Base-by-base conservation (phyloP, 371 early-diverging fungal species). In the Apophysomyces variabilis region DNA sequence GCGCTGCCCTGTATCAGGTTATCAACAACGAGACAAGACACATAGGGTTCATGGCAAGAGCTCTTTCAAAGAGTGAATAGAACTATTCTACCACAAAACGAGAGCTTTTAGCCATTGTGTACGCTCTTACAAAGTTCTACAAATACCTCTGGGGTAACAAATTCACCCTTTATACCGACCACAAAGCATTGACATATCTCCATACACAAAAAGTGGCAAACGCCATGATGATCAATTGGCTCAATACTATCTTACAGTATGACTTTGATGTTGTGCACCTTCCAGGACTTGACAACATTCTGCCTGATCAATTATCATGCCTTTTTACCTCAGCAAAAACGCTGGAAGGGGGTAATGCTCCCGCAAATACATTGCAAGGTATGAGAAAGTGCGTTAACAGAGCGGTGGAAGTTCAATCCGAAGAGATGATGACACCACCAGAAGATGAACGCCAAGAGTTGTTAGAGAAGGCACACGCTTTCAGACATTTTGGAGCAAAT, bases 211-310 rank as follows among this genome's bases (percentile, higher is more conserved):
- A 69, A 41, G 39, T 58, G 3, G 47, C 64, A 9, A 69, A 70
- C 38, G 11, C 73, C 9, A 77, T 72, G 72, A 57, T 72, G 60
- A 64, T 66, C 16, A 59, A 61, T 1, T 78, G 78, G 73, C 57
- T 68, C 1, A 72, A 75, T n/a, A 67, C 65, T 4, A 26, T 76
- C n/a, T 16, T 75, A 0, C 38, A 71, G 3, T 73, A 69, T 46
- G 41, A 57, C 1, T 80, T 80, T 50, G n/a, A n/a, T 0, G 46
- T 76, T 12, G 38, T 73, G 1, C 72, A 77, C 43, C 39, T 67
- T 0, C 67, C 70, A 1, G 74, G 77, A 8, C 35, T 71, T 0
- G 32, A 1, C 66, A 69, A 35, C 60, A 59, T 26, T 76, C 72
- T 37, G 73, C 7, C 43, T 67, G n/a, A 60, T 73, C 44, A 78